These are phyloP conservation scores for Phytophthora europaea DNA, from an alignment of 352 stramenopile species.

Conservation along the genomic window DNA sequence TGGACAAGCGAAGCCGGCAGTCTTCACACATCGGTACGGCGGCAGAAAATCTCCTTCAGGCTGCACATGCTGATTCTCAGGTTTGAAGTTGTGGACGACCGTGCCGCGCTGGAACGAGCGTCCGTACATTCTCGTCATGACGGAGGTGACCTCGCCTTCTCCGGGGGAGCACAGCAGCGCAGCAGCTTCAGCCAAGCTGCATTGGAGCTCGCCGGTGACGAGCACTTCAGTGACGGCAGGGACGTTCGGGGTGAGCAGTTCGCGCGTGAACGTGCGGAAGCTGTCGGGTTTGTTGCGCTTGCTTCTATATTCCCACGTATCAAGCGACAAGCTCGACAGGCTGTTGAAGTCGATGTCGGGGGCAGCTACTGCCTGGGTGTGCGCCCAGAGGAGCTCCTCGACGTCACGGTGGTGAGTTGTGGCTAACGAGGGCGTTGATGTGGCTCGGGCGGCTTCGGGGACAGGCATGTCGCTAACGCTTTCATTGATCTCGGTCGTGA, in stretches of 20 bases:
- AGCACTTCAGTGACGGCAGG: constrained; percentile 23
- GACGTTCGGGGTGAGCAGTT: constrained; percentile 8
- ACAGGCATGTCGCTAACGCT: neutral
- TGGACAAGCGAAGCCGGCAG: constrained; percentile 36
- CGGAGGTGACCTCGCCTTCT: constrained; percentile 19
- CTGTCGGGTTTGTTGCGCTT: constrained; percentile 12
- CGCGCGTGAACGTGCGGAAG: constrained; percentile 26
- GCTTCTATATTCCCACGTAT: constrained; percentile 20
- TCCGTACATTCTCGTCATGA: constrained; percentile 45
- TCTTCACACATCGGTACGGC: constrained; percentile 45
- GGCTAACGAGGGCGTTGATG: neutral
- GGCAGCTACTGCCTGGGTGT: constrained; percentile 18
- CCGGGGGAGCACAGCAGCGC: constrained; percentile 33
- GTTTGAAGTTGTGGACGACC: constrained; percentile 41
- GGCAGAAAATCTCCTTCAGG: neutral
- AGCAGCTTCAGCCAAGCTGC: constrained; percentile 31
- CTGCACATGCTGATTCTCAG: neutral
- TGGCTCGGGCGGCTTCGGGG: neutral
- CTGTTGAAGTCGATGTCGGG: constrained; percentile 27
- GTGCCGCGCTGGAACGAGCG: constrained; percentile 39
- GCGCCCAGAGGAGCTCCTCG: constrained; percentile 25
- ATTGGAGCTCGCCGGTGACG: constrained; percentile 38
- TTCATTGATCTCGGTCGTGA: constrained; percentile 1
- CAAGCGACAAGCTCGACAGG: constrained; percentile 20
- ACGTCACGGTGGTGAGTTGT: constrained; percentile 8